phyloP scores from a whole-genome alignment of 73 alveolate genomes.

The Tetrahymena malaccensis region DNA sequence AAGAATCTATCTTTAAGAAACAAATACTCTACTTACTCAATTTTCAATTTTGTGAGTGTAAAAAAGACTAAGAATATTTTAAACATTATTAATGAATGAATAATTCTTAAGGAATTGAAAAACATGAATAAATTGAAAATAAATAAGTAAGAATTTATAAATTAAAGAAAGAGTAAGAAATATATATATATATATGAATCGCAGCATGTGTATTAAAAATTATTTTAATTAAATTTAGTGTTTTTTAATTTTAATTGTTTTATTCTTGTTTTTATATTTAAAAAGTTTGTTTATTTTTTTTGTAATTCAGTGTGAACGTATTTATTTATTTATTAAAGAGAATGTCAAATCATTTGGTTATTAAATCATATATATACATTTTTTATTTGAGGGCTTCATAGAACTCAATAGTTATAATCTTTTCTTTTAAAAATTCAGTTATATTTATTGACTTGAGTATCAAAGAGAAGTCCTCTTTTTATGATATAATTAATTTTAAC shows the following conservation, averaged over 20 bases:
- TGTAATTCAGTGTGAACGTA: too few relatives aligned
- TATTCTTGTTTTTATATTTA: neutral
- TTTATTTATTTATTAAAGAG: neutral
- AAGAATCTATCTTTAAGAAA: too few relatives aligned
- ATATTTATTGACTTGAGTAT: neutral
- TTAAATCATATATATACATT: neutral
- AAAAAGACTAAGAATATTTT: too few relatives aligned
- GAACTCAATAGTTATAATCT: neutral
- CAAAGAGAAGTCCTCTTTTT: neutral
- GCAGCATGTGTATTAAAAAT: neutral
- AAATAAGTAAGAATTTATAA: neutral
- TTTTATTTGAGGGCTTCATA: neutral
- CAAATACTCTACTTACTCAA: too few relatives aligned
- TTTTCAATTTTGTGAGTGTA: too few relatives aligned
- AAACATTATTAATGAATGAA: too few relatives aligned
- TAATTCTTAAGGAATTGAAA: neutral
- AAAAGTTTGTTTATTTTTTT: neutral
- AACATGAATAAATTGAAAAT: too few relatives aligned
- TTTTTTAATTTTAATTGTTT: neutral
- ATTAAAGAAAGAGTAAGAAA: neutral
- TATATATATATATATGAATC: neutral
- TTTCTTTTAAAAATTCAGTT: neutral
- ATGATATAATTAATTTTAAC: neutral
- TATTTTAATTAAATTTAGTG: neutral
- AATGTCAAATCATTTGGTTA: neutral